These are phyloP conservation scores for Globisporangium recalcitrans DNA, from an alignment of 352 stramenopile genomes.

Conservation along the genomic window DNA sequence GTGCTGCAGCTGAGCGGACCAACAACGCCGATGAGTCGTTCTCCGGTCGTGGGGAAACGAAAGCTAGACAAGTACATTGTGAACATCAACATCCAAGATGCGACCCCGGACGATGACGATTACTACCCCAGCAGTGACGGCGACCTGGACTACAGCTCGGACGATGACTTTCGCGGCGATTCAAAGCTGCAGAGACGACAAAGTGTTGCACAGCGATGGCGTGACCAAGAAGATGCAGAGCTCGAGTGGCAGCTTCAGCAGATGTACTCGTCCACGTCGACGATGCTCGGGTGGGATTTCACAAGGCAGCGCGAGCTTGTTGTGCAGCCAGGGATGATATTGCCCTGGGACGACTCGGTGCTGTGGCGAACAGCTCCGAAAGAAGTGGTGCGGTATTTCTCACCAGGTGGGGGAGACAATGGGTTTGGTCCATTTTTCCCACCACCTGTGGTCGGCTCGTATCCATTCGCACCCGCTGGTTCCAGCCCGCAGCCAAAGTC, in stretches of 20 bases:
- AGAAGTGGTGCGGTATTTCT: conserved; percentile 74
- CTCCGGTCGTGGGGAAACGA: conserved; percentile 36
- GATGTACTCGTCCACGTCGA: conserved; percentile 66
- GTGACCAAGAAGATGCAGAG: conserved; percentile 43
- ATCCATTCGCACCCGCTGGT: conserved; percentile 9
- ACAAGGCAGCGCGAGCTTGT: conserved; percentile 43
- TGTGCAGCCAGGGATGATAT: conserved; percentile 7
- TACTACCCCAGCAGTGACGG: conserved; percentile 11
- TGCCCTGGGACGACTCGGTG: conserved; percentile 42
- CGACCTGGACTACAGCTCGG: conserved; percentile 9
- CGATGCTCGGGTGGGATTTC: conserved; percentile 78
- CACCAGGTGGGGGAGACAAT: conserved; percentile 24
- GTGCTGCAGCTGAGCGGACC: neutral
- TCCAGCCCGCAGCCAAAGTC: conserved; percentile 18
- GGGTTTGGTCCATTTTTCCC: conserved; percentile 22
- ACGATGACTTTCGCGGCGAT: conserved; percentile 1
- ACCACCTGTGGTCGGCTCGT: conserved; percentile 7
- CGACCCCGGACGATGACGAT: conserved; percentile 26
- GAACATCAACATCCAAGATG: conserved; percentile 32
- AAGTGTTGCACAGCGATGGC: conserved; percentile 19
- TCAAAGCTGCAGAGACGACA: conserved; percentile 1
- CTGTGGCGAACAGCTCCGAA: conserved; percentile 64
- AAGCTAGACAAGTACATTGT: conserved; percentile 75
- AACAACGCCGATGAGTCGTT: neutral
- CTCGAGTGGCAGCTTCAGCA: conserved; percentile 67